Conservation (phyloP, 2,329 filamentous ascomycete species). For the Aspergillus neoniger region DNA sequence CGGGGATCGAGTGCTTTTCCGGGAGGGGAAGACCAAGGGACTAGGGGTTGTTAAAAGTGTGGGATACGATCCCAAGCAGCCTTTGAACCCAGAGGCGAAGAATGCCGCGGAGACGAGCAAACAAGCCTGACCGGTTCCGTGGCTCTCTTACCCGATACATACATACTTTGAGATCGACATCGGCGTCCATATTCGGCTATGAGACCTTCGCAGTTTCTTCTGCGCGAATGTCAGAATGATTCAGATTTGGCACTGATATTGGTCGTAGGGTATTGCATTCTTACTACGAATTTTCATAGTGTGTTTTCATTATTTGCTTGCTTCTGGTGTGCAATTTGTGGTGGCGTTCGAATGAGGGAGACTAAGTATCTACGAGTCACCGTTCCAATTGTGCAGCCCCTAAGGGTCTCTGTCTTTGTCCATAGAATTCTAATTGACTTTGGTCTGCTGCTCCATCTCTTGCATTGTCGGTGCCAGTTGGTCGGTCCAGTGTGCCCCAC, state of each 20-base stretch:
- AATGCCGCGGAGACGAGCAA: conserved; percentile 22
- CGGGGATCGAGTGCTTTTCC: conserved; percentile 86
- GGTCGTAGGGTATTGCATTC: not conserved
- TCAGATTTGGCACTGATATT: not conserved
- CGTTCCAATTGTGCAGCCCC: not conserved
- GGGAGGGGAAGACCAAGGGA: conserved; percentile 92
- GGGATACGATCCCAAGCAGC: conserved; percentile 74
- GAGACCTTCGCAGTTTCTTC: not conserved
- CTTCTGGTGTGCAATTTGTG: not conserved
- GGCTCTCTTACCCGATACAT: not conserved
- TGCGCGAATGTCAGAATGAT: not conserved
- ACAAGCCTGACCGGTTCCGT: not conserved
- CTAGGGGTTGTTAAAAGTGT: conserved; percentile 90
- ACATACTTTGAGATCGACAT: not conserved
- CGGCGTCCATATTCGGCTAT: not conserved
- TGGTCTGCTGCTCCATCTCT: not conserved
- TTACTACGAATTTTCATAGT: not conserved
- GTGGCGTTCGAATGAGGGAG: not conserved
- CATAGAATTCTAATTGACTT: conserved; percentile 6
- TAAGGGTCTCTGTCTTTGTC: not conserved
- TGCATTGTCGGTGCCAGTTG: not conserved
- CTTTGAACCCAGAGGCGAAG: conserved; percentile 45
- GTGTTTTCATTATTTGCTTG: not conserved
- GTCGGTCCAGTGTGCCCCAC: not conserved
- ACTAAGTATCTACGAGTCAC: not conserved